Percentiles rank a stretch among this genome's conserved stretches.
These are phyloP conservation scores for Eimeria maxima DNA, from an alignment of 169 alveolate species.

Conservation along the genomic window DNA sequence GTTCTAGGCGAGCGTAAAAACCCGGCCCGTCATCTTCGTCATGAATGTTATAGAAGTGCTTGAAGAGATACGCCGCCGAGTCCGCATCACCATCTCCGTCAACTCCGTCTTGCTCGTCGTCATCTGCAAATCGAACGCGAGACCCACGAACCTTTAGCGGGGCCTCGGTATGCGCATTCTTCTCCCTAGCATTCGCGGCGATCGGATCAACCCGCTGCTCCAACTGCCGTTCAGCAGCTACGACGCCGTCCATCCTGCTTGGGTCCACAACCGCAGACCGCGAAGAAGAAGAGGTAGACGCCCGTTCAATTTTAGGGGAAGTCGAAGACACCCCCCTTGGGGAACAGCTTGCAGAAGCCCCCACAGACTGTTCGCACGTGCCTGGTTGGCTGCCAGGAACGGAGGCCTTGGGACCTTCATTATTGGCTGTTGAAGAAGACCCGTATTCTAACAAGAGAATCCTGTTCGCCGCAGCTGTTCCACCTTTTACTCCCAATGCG, in stretches of 20 bases:
- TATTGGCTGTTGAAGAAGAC: not conserved
- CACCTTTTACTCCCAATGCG: not conserved
- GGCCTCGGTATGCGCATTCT: conserved; percentile 7
- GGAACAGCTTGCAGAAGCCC: not conserved
- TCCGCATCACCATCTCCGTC: conserved; percentile 70
- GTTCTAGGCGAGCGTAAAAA: conserved; percentile 51
- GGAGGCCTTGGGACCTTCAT: not conserved
- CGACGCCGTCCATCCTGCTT: not conserved
- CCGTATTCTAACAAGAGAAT: conserved; percentile 39
- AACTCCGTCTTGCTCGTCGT: conserved; percentile 60
- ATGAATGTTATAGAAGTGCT: conserved; percentile 61
- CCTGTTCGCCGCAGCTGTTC: conserved; percentile 1
- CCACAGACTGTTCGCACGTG: not conserved
- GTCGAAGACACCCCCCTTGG: conserved; percentile 7
- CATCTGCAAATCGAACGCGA: conserved; percentile 77
- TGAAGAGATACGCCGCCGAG: conserved; percentile 58
- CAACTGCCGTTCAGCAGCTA: conserved; percentile 17
- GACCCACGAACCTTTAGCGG: conserved; percentile 52
- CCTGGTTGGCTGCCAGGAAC: not conserved
- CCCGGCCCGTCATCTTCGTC: conserved; percentile 75
- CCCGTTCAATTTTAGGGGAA: not conserved
- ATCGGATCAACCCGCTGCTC: conserved; percentile 42
- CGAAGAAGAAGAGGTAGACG: conserved; percentile 6
- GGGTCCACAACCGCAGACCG: not conserved
- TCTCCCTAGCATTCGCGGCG: not conserved